Conservation (phyloP, 140 eudicot species). For the Cichorium intybus region DNA sequence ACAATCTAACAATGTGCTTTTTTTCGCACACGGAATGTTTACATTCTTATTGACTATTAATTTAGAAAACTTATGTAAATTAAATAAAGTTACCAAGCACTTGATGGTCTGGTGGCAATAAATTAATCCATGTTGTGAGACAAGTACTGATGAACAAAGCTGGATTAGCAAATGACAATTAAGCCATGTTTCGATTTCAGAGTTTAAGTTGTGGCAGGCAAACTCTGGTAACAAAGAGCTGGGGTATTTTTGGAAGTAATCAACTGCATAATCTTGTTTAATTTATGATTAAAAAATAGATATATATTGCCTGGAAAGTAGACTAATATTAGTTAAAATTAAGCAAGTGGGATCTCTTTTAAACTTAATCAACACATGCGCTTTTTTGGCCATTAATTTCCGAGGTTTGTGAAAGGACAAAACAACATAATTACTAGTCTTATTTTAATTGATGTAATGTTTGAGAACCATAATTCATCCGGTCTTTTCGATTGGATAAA, state of each 20-base stretch:
- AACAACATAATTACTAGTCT: not conserved
- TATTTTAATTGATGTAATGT: not conserved
- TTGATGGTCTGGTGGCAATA: conserved; percentile 11
- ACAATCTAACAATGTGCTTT: not conserved
- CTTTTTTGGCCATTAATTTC: not conserved
- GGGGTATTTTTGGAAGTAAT: conserved; percentile 41
- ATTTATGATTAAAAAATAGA: conserved; percentile 15
- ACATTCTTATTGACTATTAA: not conserved
- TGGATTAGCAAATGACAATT: conserved; percentile 39
- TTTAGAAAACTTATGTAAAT: not conserved
- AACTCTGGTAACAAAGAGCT: conserved; percentile 34
- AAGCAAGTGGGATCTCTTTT: conserved; percentile 30
- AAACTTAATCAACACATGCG: not conserved
- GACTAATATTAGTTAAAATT: conserved; percentile 23
- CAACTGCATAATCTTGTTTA: conserved; percentile 24
- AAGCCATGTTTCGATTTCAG: conserved; percentile 36
- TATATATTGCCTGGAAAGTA: conserved; percentile 33
- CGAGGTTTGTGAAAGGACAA: not conserved
- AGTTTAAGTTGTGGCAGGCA: conserved; percentile 42
- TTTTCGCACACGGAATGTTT: not conserved
- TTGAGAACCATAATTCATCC: not conserved
- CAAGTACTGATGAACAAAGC: conserved; percentile 52
- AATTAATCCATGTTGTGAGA: conserved; percentile 40
- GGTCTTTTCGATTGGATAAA: no score
- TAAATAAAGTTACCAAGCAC: conserved; percentile 17